Evolutionary conservation across 2,329 filamentous ascomycete genomes (phyloP), one percentile per base, ranked within the genome.

Genomic region (Clarireedia homoeocarpa): DNA sequence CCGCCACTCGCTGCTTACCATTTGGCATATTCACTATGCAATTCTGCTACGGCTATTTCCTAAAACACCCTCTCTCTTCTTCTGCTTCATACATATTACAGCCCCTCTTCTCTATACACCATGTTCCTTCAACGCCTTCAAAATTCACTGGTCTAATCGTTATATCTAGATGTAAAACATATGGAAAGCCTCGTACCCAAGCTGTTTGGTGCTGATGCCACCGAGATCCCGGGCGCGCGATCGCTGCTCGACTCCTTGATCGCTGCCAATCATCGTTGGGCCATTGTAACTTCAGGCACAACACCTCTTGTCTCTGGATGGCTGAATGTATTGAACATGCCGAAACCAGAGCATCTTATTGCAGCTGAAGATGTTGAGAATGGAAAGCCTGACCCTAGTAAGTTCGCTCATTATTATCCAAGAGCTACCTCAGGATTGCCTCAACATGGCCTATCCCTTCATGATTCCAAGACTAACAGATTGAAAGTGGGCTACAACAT

Each of bases 161-260:
- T n/a, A 34, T 5, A n/a, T 12, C n/a, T 45, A 95, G 91, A 96
- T 68, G 84, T 96, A 64, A 82, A 81, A 69, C 74, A 85, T 56
- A 82, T 91, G 70, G 94, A 97, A 74, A 85, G 82, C 24, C 76
- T 80, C 23, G 83, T 97, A 39, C 92, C 92, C 3, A 80, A 82
- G 67, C 77, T 86, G 52, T 89, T 88, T 73, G 90, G 89, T 54
- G 71, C 78, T 42, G 86, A 92, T 70, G 92, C 90, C 40, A 77
- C 85, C 58, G 91, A 96, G 71, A 90, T 97, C 62, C 89, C 90
- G 1, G 94, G 92, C 12, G 86, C 89, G 6, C 82, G 91, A 59
- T 70, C 76, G 30, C 78, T 96, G 53, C 80, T 96, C 50, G 75
- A 82, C 59, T 71, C 76, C 34, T 78, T 96, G 44, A 86, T 87